Percentiles rank a stretch among this genome's conserved stretches.
phyloP scores from a whole-genome alignment of 1,284 basidiomycete species.

The Moesziomyces aphidis region DNA sequence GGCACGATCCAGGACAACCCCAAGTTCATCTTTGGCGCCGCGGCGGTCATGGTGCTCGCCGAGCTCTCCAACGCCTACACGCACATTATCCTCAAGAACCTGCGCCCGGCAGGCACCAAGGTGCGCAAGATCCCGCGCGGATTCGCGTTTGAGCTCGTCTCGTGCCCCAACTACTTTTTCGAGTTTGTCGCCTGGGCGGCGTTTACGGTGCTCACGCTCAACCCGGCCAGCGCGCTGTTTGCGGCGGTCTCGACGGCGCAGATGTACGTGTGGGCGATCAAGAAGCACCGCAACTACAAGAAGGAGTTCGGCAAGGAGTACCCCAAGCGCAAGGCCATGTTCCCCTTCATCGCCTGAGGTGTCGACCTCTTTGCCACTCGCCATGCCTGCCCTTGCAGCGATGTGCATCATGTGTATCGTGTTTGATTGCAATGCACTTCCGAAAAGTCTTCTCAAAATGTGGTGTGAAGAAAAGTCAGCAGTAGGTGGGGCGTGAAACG shows the following conservation, averaged over 20 bases:
- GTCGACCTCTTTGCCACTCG: not conserved
- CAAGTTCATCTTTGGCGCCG: slow-evolving; percentile 77
- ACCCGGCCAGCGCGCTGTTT: slow-evolving; percentile 78
- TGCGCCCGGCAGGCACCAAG: slow-evolving; percentile 84
- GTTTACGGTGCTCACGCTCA: slow-evolving; percentile 79
- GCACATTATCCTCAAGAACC: slow-evolving; percentile 83
- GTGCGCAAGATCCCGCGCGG: slow-evolving; percentile 84
- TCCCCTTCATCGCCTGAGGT: slow-evolving; percentile 75
- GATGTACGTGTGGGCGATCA: slow-evolving; percentile 89
- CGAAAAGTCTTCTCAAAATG: not conserved
- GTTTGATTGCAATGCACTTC: not conserved
- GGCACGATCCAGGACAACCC: slow-evolving; percentile 79
- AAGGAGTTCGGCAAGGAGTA: slow-evolving; percentile 89
- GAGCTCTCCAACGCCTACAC: slow-evolving; percentile 88
- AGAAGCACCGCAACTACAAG: slow-evolving; percentile 91
- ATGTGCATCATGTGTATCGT: not conserved
- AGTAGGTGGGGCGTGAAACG: slow-evolving; percentile 57
- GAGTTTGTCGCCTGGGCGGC: slow-evolving; percentile 82
- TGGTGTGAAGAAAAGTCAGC: slow-evolving; percentile 16
- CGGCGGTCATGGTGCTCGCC: slow-evolving; percentile 79
- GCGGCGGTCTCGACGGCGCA: slow-evolving; percentile 76
- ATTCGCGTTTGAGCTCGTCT: slow-evolving; percentile 82
- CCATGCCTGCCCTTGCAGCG: too few relatives aligned
- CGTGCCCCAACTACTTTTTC: slow-evolving; percentile 95
- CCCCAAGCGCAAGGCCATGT: slow-evolving; percentile 82